phyloP scores from a whole-genome alignment of 1,284 basidiomycete species.

The Tilletia horrida region DNA sequence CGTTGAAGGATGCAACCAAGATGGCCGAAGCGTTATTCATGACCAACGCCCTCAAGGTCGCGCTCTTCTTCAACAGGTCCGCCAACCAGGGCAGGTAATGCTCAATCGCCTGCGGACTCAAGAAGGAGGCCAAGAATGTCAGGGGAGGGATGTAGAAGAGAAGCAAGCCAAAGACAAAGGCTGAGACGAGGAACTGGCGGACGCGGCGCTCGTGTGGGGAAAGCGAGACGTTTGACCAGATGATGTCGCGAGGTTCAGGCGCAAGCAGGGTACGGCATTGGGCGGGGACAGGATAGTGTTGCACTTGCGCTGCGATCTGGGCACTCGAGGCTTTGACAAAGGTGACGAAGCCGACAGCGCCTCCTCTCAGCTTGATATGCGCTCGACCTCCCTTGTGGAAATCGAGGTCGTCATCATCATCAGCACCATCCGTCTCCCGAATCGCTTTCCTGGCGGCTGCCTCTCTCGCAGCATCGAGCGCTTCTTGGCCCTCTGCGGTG shows the following conservation, averaged over 20 bases:
- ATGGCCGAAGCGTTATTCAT: conserved; percentile 88
- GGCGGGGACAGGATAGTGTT: conserved; percentile 61
- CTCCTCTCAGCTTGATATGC: background rate
- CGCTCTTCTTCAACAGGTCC: conserved; percentile 71
- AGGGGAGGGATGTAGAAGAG: conserved; percentile 53
- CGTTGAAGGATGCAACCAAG: conserved; percentile 85
- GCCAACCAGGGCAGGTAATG: conserved; percentile 78
- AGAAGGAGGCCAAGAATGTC: conserved; percentile 70
- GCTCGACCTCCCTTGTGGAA: conserved; percentile 2
- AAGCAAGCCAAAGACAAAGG: conserved; percentile 67
- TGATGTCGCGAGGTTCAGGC: conserved; percentile 90
- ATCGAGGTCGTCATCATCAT: conserved; percentile 16
- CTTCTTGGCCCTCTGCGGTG: conserved; percentile 58
- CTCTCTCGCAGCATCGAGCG: conserved; percentile 88
- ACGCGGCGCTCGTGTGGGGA: conserved; percentile 54
- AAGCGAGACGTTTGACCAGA: conserved; percentile 83
- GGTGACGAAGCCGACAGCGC: conserved; percentile 19
- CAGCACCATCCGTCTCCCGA: background rate
- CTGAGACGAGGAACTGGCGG: conserved; percentile 53
- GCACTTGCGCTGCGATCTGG: conserved; percentile 84
- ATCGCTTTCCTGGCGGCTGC: conserved; percentile 56
- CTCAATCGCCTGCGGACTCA: conserved; percentile 88
- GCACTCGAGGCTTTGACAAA: conserved; percentile 8
- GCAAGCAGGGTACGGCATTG: conserved; percentile 59
- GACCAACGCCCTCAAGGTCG: conserved; percentile 76